Base-by-base conservation (phyloP, 768 basidiomycete genomes). In the Lactarius akahatsu region DNA sequence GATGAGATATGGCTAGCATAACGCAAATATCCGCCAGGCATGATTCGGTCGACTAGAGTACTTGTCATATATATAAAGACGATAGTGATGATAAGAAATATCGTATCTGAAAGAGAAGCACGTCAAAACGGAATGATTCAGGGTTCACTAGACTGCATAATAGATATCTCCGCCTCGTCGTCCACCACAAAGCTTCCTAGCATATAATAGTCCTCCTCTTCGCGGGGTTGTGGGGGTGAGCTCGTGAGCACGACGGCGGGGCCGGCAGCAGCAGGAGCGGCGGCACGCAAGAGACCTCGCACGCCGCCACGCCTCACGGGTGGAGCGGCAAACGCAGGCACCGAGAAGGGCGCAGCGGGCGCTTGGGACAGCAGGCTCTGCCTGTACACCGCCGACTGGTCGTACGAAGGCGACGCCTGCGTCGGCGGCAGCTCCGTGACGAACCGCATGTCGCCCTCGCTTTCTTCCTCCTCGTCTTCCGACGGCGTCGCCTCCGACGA, bases 101-200 rank as follows among this genome's bases (percentile, higher is more conserved):
- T 8, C 3, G 10, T 56, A 20, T 56, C 54, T 18, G 54, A 34
- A 28, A 23, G 26, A 20, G 2, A 34, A 55, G 20, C n/a, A 57
- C 1, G 34, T 47, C 26, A n/a, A 32, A 26, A 28, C 28, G 38
- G 13, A 52, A 13, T 11, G 4, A 23, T 45, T 50, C 52, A 72
- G 9, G 70, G 52, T 45, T 73, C 69, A 61, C 72, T 73, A 13
- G 73, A 73, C 56, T 61, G 69, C 16, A 32, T 57, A 66, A 83
- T 86, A 28, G 80, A 82, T 61, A 90, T 82, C 38, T 91, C 88
- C 26, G 82, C 88, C 50, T 91, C 89, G 72, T 94, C 92, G 62
- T 80, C 84, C 15, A 94, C 91, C 18, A 94, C 84, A 71, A 94
- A 94, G 73, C 89, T 94, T 13, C 86, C 92, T 54, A 89, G 72